Percentiles rank a stretch among this genome's conserved stretches.
phyloP scores from a whole-genome alignment of 2,329 filamentous ascomycete genomes.

The Cytospora piceae region DNA sequence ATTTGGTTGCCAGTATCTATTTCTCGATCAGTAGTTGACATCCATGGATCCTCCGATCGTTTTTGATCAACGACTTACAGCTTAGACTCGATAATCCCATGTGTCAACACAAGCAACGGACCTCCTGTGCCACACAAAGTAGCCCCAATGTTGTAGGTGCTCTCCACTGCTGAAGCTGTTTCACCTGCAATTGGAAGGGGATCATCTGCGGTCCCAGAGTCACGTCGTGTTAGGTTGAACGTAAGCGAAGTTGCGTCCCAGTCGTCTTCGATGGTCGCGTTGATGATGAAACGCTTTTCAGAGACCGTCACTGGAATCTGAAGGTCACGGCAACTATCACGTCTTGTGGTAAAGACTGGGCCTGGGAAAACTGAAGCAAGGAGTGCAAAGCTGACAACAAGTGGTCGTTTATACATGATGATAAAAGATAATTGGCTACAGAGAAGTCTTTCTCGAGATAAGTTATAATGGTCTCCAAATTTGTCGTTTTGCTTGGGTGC shows the following conservation, averaged over 20 bases:
- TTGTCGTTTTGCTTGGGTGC: not conserved
- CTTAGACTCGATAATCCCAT: slow-evolving; percentile 40
- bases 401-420: not conserved
- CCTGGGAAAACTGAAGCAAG: slow-evolving; percentile 22
- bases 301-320: slow-evolving; percentile 36
- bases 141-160: slow-evolving; percentile 36
- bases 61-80: slow-evolving; percentile 32
- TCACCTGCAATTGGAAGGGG: slow-evolving; percentile 35
- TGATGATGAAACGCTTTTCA: slow-evolving; percentile 37
- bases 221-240: slow-evolving; percentile 37
- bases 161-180: slow-evolving; percentile 33
- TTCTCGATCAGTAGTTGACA: not conserved
- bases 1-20: slow-evolving; percentile 38
- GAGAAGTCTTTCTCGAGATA: not conserved
- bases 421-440: not conserved
- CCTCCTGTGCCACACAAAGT: slow-evolving; percentile 37
- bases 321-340: slow-evolving; percentile 33
- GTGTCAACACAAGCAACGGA: slow-evolving; percentile 36
- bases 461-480: not conserved
- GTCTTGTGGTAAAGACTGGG: slow-evolving; percentile 7
- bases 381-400: slow-evolving; percentile 10
- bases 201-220: slow-evolving; percentile 32
- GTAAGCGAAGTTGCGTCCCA: slow-evolving; percentile 38
- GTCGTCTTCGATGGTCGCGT: slow-evolving; percentile 35
- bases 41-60: not conserved